Evolutionary conservation across 2,329 filamentous ascomycete genomes (phyloP).

Genomic region (Stagonosporopsis cucurbitacearum): DNA sequence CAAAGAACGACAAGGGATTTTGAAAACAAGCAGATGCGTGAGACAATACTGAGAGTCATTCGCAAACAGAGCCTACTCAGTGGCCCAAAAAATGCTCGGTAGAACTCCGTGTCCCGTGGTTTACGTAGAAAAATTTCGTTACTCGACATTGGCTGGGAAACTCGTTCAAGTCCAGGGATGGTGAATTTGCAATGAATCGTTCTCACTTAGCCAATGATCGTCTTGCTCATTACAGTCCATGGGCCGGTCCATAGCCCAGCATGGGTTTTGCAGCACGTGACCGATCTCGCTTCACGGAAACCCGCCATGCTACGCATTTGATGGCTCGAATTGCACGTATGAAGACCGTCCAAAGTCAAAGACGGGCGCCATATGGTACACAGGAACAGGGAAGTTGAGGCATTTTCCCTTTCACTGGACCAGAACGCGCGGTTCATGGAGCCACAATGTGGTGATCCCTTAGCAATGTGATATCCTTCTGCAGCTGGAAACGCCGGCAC

Average conservation of each 20-base stretch:
- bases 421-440: constrained; percentile 53
- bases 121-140: constrained; percentile 22
- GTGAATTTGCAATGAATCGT: constrained; percentile 26
- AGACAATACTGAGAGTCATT: constrained; percentile 27
- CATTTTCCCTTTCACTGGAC: constrained; percentile 47
- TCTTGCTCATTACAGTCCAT: constrained; percentile 20
- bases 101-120: constrained; percentile 22
- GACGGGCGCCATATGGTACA: constrained; percentile 41
- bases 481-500: constrained; percentile 52
- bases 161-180: constrained; percentile 27
- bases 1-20: constrained; percentile 23
- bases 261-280: constrained; percentile 48
- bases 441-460: constrained; percentile 53
- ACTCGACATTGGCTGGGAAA: constrained; percentile 28
- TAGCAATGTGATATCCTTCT: constrained; percentile 52
- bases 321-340: constrained; percentile 43
- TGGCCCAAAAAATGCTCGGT: constrained; percentile 31
- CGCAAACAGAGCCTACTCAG: constrained; percentile 31
- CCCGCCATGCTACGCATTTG: constrained; percentile 43
- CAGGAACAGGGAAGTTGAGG: constrained; percentile 48
- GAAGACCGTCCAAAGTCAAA: constrained; percentile 31
- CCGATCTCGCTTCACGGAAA: constrained; percentile 43
- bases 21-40: constrained; percentile 22
- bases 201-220: constrained; percentile 42
- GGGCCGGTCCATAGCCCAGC: constrained; percentile 43